These are phyloP conservation scores for Pterulicium gracile DNA, from an alignment of 1,284 basidiomycete species.

Conservation along the genomic window DNA sequence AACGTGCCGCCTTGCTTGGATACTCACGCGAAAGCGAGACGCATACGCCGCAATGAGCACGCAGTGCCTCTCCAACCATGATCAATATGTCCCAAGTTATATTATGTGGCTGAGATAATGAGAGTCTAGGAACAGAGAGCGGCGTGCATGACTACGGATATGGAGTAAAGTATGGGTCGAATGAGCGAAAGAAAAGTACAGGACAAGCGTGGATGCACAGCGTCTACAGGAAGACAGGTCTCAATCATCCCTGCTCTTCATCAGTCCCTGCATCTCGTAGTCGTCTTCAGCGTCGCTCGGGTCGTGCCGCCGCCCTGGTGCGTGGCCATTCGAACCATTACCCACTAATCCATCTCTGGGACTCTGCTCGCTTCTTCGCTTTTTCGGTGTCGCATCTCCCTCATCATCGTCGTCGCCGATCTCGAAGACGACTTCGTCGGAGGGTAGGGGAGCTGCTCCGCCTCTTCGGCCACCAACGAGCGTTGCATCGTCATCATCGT, in stretches of 20 bases:
- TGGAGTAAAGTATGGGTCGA: too few species aligned
- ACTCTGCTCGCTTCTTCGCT: slow-evolving; percentile 29
- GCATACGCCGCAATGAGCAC: too few species aligned
- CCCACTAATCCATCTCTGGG: slow-evolving; percentile 29
- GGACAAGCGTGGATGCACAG: background rate
- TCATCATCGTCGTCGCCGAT: slow-evolving; percentile 83
- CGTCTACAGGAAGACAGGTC: background rate
- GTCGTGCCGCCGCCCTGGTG: too few species aligned
- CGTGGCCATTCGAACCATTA: background rate
- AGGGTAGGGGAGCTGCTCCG: slow-evolving; percentile 35
- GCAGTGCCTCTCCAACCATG: too few species aligned
- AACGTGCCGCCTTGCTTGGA: too few species aligned
- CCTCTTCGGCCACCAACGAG: slow-evolving; percentile 46
- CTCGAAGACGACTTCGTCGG: slow-evolving; percentile 83
- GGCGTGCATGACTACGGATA: too few species aligned
- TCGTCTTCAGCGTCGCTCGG: slow-evolving; percentile 18
- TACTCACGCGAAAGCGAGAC: too few species aligned
- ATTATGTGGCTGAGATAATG: too few species aligned
- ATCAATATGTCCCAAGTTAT: too few species aligned
- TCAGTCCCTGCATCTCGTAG: slow-evolving; percentile 9
- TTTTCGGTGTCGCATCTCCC: slow-evolving; percentile 39
- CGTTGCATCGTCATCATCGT: slow-evolving; percentile 58
- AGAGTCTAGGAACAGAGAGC: too few species aligned
- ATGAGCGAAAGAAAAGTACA: background rate
- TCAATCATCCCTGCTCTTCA: slow-evolving; percentile 1